Evolutionary conservation across 768 basidiomycete genomes (phyloP), one percentile per base, ranked within the genome.

Genomic region (Dacryopinax spathularia): DNA sequence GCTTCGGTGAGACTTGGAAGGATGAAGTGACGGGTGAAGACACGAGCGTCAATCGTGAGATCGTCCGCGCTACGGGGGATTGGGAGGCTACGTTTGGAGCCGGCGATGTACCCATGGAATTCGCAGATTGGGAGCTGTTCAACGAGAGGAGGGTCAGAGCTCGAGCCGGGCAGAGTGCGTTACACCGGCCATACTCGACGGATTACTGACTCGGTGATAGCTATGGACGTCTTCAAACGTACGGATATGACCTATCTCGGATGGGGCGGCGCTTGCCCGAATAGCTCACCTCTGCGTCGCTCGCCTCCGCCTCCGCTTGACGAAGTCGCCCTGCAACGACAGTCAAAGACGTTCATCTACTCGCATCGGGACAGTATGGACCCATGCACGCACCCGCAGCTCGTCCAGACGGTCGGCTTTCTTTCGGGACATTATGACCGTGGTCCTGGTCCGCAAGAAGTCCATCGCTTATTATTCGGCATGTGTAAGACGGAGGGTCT

Each of bases 311-410:
- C 63, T 1, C 37, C 34, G 1, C 64, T 33, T 6, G 22, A 37
- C 31, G 39, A 18, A 65, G 25, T 29, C 48, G 10, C 31, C 13
- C 48, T 29, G 9, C 25, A 22, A 3, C 25, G 25, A 9, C 48
- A 56, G 15, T 31, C 59, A 34, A 70, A 68, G 61, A 65, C 68
- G 22, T 84, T 83, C 69, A 81, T 83, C 41, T 72, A 80, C 65
- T 72, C 82, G 65, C 81, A 82, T 70, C 66, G 69, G 12, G 69
- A 67, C 18, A 72, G 77, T 33, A 82, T 82, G 81, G 74, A 82
- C 64, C 79, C 81, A 1, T 84, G 82, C 68, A 66, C 74, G 31
- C 78, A 82, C 63, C 77, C 77, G 3, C 25, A 13, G 13, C 65
- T 61, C 29, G 60, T 64, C 16, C 63, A 66, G 33, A 43, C 64